Evolutionary conservation across 2,329 filamentous ascomycete genomes (phyloP), one percentile per base, ranked within the genome.

Genomic region (Apiospora arundinis): DNA sequence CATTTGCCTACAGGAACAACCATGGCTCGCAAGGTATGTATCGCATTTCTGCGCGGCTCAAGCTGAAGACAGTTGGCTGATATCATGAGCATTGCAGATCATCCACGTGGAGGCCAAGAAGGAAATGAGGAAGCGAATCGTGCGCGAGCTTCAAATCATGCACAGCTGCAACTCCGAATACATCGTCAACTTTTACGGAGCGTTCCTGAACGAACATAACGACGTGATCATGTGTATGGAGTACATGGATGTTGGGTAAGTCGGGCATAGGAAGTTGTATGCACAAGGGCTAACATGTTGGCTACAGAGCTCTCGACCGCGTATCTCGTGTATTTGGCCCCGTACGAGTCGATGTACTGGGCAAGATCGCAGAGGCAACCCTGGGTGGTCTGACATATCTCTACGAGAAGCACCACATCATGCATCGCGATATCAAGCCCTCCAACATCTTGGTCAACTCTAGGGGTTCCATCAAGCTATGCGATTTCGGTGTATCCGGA

Each of bases 181-280:
- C 82, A 98, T 99, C 78, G 96, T 99, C 73, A 97, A 93, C 70
- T 99, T 98, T 83, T 98, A 98, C 79, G 96, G 96, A 73, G 96
- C 96, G 48, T 99, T 98, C 80, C 89, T 98, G 79, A 98, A 97
- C 80, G 93, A 97, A 79, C 95, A 95, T 73, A 95, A 97, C 80
- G 96, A 99, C 84, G 97, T 99, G 72, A 97, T 98, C 77, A 95
- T 99, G 92, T 99, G 96, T 82, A 99, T 99, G 96, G 96, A 99
- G 82, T 98, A 99, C 81, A 97, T 97, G 94, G 96, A 99, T 83
- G 94, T 95, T 81, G 96, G 96, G 96, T 98, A 88, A 83, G 93
- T 85, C 66, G n/a, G 32, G 32, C 32, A 37, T 40, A 21, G 32
- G 21, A 63, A 70, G 23, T 49, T 49, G 25, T 14, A 28, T 23